Base-by-base conservation (phyloP, 371 early-diverging fungal genomes). In the Mucor plumbeus region DNA sequence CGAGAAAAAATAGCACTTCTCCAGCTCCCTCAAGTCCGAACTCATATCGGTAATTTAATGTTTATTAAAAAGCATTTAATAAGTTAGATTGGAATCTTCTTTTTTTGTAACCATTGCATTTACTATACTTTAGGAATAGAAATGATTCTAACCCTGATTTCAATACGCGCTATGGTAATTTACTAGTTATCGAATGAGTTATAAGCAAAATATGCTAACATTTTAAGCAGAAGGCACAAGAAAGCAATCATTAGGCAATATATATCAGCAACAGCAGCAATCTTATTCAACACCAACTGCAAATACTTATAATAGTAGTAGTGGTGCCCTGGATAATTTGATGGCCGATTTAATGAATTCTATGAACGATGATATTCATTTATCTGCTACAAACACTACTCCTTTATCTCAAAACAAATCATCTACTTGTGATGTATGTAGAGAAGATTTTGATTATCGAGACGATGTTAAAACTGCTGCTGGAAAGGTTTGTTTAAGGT, bases 281-380 rank as follows among this genome's bases (percentile, higher is more conserved):
- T 64, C 68, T 4, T 15, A 50, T 10, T 64, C 64, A 5, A 55
- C 66, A 11, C 58, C 55, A 15, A 60, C 44, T 15, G 41, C 14
- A 17, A 70, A 56, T 39, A 63, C 33, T 10, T 34, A n/a, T 1
- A 66, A 63, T 8, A 58, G 50, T n/a, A 59, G 73, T 4, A 61
- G 67, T 44, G 76, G 76, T 6, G 82, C 78, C 35, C 70, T 86
- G 36, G 88, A 87, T 67, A 81, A 80, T 14, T 62, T 87, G 43
- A 87, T 87, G 88, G 82, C 84, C 8, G 83, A 86, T 70, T 64
- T 87, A 47, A 86, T 87, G 78, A 81, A 77, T 67, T 82, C 81
- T 13, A 81, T 87, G 76, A 78, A 81, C 41, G 81, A 77, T 38
- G 72, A 72, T 56, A 61, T 68, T 41, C 57, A 68, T 39, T 31